Evolutionary conservation across 2,329 filamentous ascomycete species (phyloP), one percentile per base, ranked within the genome.

Genomic region (Sporothrix dimorphospora): DNA sequence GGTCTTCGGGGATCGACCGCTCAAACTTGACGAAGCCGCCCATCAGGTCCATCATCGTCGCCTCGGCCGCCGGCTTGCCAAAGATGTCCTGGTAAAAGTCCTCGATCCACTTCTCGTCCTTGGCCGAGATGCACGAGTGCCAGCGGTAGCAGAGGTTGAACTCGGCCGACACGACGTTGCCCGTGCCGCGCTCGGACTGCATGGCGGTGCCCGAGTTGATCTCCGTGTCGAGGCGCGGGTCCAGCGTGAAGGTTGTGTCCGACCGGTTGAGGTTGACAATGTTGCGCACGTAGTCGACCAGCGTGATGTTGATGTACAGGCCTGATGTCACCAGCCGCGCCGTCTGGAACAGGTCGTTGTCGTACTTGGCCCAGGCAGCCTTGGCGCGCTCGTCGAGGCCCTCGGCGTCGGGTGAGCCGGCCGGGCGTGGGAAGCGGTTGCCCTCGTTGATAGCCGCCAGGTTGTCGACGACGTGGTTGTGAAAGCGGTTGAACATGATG

Each of bases 141-240:
- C 93, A 97, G 75, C 93, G 87, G 80, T 97, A 97, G 76, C 92
- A 91, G 11, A 97, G 85, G 78, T 96, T 97, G 85, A 97, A 97
- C 82, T 97, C 94, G 3, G 92, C 92, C 0, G 92, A 95, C 5
- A 95, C 92, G 75, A 92, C 90, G 77, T 96, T 97, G 68, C 94
- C 94, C 0, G 92, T 88, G 55, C 92, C 94, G 30, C 89, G 86
- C 59, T 92, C 89, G 0, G 91, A 88, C 0, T 88, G 87, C 1
- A 86, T 80, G 42, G 85, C 84, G 9, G 85, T 90, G 75, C 84
- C 85, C 0, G 80, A 82, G 3, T 84, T 80, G 0, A 85, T 85
- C 51, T 87, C 89, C 80, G 90, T 91, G 76, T 92, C 88, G 14
- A 88, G 86, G 30, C 93, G 87, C 0, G 93, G 93, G 77, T 96